Evolutionary conservation across 768 basidiomycete genomes (phyloP).

Genomic region (Mycena rebaudengoi): DNA sequence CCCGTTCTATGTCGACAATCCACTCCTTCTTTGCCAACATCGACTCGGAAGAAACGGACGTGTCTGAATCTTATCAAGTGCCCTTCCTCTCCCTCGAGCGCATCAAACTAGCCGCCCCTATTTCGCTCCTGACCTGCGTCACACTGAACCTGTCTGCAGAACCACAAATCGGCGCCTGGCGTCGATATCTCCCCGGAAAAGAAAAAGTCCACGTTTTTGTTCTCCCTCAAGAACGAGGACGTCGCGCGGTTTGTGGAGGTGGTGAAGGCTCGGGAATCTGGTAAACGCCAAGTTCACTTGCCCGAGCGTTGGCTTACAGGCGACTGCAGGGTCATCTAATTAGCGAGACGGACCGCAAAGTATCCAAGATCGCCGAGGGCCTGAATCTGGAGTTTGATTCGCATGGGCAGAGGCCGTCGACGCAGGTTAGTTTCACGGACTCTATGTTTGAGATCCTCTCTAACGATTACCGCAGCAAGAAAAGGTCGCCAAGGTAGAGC

Average conservation of each 20-base stretch:
- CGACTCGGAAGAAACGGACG: slow-evolving; percentile 4
- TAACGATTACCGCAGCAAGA: slow-evolving; percentile 5
- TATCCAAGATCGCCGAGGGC: slow-evolving; percentile 21
- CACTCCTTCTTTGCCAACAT: slow-evolving; percentile 19
- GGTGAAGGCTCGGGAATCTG: slow-evolving; percentile 21
- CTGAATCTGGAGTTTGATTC: slow-evolving; percentile 16
- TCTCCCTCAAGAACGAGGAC: slow-evolving; percentile 10
- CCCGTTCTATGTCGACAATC: slow-evolving; percentile 27
- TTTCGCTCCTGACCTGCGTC: not conserved
- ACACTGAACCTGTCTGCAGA: not conserved
- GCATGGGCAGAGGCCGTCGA: slow-evolving; percentile 6
- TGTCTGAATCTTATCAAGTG: slow-evolving; percentile 15
- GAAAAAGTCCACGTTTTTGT: slow-evolving; percentile 7
- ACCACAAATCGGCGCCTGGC: slow-evolving; percentile 13
- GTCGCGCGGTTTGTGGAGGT: slow-evolving; percentile 17
- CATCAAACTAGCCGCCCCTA: slow-evolving; percentile 4
- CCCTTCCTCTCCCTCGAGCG: slow-evolving; percentile 10
- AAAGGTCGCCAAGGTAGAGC: slow-evolving; percentile 22
- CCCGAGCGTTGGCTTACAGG: not conserved
- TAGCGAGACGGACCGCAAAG: slow-evolving; percentile 20
- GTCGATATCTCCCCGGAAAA: not conserved
- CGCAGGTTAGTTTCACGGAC: slow-evolving; percentile 7
- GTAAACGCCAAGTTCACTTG: not conserved
- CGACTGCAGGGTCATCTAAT: slow-evolving; percentile 13
- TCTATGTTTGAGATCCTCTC: not conserved